Evolutionary conservation across 1,284 basidiomycete species (phyloP), one percentile per base, ranked within the genome.

Genomic region (Ceratobasidium sp.): DNA sequence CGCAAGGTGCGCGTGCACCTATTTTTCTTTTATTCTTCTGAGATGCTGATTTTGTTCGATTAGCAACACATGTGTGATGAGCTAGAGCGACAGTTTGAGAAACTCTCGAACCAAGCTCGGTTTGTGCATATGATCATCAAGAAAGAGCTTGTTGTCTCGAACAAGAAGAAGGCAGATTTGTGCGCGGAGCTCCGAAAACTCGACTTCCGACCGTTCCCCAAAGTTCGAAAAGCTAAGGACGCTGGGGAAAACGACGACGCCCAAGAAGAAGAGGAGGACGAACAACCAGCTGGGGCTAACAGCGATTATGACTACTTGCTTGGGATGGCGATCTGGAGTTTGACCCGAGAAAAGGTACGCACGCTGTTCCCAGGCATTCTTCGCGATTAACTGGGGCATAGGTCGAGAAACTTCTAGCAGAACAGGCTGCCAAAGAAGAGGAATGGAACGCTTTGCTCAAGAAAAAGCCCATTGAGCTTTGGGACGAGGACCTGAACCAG

Each of bases 41-140:
- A 38, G 36, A n/a, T 3, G 7, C 9, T 51, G 38, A 54, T 51
- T 58, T 21, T 36, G 7, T n/a, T 12, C n/a, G 14, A 28, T 28
- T 75, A 96, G 94, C 94, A 96, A 80, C 86, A 87, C 80, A 85
- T 97, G 64, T 93, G 95, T 12, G 88, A 89, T 75, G 92, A 97
- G 78, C 85, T 99, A 40, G 92, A 95, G 79, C 83, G 82, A 60
- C 87, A 89, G 73, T 91, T 94, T 76, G 95, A 98, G 78, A 90
- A 87, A 75, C 84, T 98, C 11, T 91, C 89, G 72, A 99, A 99
- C 80, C 97, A 99, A 81, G 96, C 95, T 18, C 92, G 96, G 33
- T 99, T 99, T 82, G 90, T 99, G 58, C 86, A 94, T 79, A 96
- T 98, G 95, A 98, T 99, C 78, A 87, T 99, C 75, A 87, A 89